These are phyloP conservation scores for Rhodamnia rubescens DNA, from an alignment of 345 rosid species.

Conservation along the genomic window DNA sequence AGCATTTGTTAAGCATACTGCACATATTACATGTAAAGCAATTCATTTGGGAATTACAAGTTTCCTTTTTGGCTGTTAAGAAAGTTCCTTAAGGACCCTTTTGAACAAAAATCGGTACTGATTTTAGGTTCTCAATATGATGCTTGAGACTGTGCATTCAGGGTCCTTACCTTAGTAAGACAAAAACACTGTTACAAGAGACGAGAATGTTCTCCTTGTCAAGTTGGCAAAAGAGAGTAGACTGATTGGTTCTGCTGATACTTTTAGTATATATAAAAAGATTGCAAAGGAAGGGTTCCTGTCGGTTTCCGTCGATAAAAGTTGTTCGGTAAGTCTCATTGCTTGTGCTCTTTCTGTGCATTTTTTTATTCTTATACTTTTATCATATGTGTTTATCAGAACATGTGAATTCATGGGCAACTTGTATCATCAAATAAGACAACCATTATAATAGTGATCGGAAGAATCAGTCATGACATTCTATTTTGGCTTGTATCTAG, in stretches of 20 bases:
- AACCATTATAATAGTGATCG: neutral
- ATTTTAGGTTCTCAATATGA: neutral
- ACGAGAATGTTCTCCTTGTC: constrained; percentile 64
- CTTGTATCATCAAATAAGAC: neutral
- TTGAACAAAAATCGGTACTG: neutral
- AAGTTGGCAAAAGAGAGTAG: constrained; percentile 30
- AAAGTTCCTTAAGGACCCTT: neutral
- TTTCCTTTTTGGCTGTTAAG: neutral
- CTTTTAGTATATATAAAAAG: constrained; percentile 1
- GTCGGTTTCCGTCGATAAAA: constrained; percentile 51
- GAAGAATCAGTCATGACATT: neutral
- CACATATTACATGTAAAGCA: neutral
- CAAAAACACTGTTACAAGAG: constrained; percentile 58
- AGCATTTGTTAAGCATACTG: too few species aligned
- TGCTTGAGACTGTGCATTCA: neutral
- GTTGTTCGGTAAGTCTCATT: constrained; percentile 56
- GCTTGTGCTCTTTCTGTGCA: neutral
- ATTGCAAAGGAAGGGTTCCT: constrained; percentile 41
- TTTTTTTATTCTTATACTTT: neutral
- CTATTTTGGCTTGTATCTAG: neutral
- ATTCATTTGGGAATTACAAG: neutral
- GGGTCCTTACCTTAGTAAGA: constrained; percentile 47
- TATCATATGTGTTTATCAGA: too few species aligned
- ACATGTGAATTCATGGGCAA: neutral
- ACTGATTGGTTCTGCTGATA: neutral